These are phyloP conservation scores for Samsoniella hepiali DNA, from an alignment of 2,329 filamentous ascomycete genomes.

Conservation along the genomic window DNA sequence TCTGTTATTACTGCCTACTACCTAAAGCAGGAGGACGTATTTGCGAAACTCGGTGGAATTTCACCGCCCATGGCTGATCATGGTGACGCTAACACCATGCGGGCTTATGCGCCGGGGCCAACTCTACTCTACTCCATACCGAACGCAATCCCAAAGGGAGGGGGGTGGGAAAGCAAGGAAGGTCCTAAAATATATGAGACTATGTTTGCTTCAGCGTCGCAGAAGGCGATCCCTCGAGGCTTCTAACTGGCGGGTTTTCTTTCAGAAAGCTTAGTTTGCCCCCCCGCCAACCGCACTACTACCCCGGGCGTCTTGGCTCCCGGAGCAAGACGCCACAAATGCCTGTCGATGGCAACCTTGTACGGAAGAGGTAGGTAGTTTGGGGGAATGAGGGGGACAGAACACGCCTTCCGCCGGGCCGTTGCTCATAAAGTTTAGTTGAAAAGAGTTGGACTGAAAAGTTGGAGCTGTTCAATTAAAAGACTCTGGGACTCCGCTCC, in stretches of 20 bases:
- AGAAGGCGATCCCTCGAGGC: not conserved
- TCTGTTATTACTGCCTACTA: too few relatives aligned
- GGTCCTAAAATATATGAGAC: conserved; percentile 6
- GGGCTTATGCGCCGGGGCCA: not conserved
- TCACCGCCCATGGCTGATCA: too few relatives aligned
- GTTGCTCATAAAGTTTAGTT: not conserved
- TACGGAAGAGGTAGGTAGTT: conserved; percentile 7
- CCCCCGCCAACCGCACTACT: not conserved
- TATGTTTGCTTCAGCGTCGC: not conserved
- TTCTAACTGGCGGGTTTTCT: not conserved
- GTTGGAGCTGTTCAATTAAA: not conserved
- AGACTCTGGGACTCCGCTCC: not conserved
- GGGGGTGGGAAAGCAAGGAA: too few relatives aligned
- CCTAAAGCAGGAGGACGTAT: too few relatives aligned
- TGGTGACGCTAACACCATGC: conserved; percentile 2
- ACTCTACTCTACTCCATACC: conserved; percentile 1
- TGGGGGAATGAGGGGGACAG: not conserved
- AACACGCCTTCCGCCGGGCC: not conserved
- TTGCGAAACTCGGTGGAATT: too few relatives aligned
- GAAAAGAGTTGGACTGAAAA: not conserved
- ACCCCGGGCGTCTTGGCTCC: not conserved
- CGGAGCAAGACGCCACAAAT: not conserved
- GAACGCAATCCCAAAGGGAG: not conserved
- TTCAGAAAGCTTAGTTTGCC: not conserved
- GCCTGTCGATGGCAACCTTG: not conserved